Evolutionary conservation across 345 rosid genomes (phyloP).

Genomic region (Crucihimalaya himalaica): DNA sequence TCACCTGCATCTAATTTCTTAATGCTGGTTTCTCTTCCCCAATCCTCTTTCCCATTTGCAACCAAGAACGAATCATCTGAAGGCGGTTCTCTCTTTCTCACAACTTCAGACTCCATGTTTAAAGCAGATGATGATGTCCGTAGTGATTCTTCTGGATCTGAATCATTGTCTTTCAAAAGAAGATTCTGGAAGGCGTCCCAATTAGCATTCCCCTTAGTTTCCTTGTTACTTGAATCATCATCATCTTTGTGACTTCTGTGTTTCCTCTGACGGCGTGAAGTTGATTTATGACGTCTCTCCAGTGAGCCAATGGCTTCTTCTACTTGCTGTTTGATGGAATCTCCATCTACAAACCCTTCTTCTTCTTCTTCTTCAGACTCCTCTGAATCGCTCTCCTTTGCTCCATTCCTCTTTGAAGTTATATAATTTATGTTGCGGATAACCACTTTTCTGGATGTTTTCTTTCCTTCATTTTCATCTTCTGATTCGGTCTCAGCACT

Average conservation of each 20-base stretch:
- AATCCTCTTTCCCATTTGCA: conserved; percentile 42
- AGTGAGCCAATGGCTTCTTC: conserved; percentile 85
- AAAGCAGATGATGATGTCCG: conserved; percentile 36
- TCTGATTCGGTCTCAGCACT: conserved; percentile 44
- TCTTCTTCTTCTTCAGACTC: conserved; percentile 53
- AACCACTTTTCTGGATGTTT: conserved; percentile 82
- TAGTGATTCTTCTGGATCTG: conserved; percentile 45
- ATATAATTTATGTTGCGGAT: conserved; percentile 96
- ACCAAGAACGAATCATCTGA: conserved; percentile 64
- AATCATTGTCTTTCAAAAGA: conserved; percentile 63
- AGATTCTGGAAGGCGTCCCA: conserved; percentile 94
- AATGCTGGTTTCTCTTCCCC: conserved; percentile 42
- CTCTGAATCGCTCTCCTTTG: conserved; percentile 52
- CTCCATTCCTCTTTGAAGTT: conserved; percentile 77
- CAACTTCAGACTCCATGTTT: conserved; percentile 48
- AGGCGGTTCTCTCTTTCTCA: conserved; percentile 46
- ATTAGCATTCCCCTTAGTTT: conserved; percentile 50
- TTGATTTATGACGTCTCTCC: conserved; percentile 62
- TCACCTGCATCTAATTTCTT: conserved; percentile 51
- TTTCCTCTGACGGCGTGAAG: conserved; percentile 56
- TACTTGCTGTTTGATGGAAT: conserved; percentile 75
- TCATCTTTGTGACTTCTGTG: conserved; percentile 41
- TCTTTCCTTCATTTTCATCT: conserved; percentile 54
- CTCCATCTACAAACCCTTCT: conserved; percentile 63
- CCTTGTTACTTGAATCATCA: conserved; percentile 47